Evolutionary conservation across 2,329 filamentous ascomycete species (phyloP), one percentile per base, ranked within the genome.

Genomic region (Aspergillus brunneoviolaceus): DNA sequence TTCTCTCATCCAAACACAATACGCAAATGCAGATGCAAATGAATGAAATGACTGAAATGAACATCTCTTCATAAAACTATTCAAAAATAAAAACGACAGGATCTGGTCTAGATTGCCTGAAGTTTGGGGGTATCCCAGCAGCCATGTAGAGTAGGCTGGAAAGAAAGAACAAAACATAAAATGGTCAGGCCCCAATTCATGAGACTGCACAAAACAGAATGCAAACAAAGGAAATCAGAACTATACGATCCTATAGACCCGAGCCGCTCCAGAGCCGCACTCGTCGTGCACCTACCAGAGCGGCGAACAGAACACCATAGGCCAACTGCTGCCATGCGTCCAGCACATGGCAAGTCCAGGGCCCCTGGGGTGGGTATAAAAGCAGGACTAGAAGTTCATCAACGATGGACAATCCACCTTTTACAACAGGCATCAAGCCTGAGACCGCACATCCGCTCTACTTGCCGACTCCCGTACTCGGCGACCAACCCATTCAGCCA

Each of bases 401-500:
- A 10, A 35, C 14, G 33, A 35, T 23, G 55, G 50, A 12, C 19
- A 47, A 47, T 58, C 50, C 48, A 47, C 25, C 39, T 39, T 48
- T 52, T 19, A 51, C 51, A 25, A 49, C 21, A 51, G 21, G 27
- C 27, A 35, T 49, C 27, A 47, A 47, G 49, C 45, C 12, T 33
- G 49, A 51, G 33, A 50, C 48, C 42, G n/a, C 50, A 16, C 6
- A 45, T 19, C 39, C 12, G 39, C 16, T 29, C 62, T 27, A 62
- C 62, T 65, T 70, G 49, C 57, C 23, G 68, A 63, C 53, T 59
- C 69, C 39, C 66, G 72, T 51, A 68, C 58, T 62, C 80, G 80
- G 61, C 78, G 80, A 53, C 79, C 76, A 64, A 96, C 81, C 88
- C 91, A 93, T 70, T 91, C 88, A 66, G 89, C 89, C 49, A 96